Percentiles rank a stretch among this genome's conserved stretches.
phyloP scores from a whole-genome alignment of 2,329 filamentous ascomycete genomes.

The Dichotomopilus funicola region DNA sequence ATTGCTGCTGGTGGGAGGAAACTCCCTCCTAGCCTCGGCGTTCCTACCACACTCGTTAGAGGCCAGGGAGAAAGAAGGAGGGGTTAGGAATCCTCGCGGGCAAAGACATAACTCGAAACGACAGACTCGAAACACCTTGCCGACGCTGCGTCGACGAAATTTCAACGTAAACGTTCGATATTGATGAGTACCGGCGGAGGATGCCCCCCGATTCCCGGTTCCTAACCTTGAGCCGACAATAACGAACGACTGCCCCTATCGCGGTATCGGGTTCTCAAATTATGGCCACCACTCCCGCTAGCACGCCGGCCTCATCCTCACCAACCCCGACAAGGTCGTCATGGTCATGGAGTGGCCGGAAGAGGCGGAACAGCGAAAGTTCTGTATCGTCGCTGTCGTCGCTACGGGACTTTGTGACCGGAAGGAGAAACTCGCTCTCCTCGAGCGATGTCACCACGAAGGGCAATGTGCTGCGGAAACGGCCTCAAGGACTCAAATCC shows the following conservation, averaged over 20 bases:
- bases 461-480: slow-evolving; percentile 9
- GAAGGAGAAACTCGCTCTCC: slow-evolving; percentile 15
- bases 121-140: too few species aligned
- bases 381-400: slow-evolving; percentile 4
- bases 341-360: slow-evolving; percentile 14
- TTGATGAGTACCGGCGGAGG: too few species aligned
- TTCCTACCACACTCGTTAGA: too few species aligned
- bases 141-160: too few species aligned
- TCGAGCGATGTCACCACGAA: background rate
- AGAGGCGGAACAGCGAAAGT: slow-evolving; percentile 18
- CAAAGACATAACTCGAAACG: too few species aligned
- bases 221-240: too few species aligned
- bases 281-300: background rate
- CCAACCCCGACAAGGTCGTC: slow-evolving; percentile 3
- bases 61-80: too few species aligned
- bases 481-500: background rate
- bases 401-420: slow-evolving; percentile 7
- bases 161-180: too few species aligned
- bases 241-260: background rate
- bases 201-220: too few species aligned
- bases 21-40: too few species aligned
- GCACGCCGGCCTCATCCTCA: background rate
- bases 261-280: background rate
- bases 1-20: too few species aligned
- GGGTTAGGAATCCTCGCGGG: too few species aligned